Evolutionary conservation across 176 grass and related monocot genomes (phyloP).

Genomic region (Hordeum marinum): DNA sequence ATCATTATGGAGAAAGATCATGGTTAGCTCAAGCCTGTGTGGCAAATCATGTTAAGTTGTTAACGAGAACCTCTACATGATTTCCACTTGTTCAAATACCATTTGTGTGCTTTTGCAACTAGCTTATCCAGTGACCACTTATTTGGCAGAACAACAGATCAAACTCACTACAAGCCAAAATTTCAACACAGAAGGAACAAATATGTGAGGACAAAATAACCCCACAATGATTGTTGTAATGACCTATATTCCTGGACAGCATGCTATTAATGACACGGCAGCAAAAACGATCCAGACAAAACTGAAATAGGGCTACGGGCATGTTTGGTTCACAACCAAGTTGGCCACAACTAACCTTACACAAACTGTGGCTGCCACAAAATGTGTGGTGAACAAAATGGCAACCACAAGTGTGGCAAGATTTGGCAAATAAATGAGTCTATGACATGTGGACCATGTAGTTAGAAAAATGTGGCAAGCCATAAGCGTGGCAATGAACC

Average conservation of each 20-base stretch:
- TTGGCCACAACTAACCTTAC: too few species aligned
- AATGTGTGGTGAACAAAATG: too few species aligned
- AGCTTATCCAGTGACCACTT: constrained; percentile 34
- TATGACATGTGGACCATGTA: too few species aligned
- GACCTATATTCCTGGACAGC: constrained; percentile 25
- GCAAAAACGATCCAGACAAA: constrained; percentile 43
- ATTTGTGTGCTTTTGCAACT: constrained; percentile 37
- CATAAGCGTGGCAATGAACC: too few species aligned
- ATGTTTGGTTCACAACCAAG: too few species aligned
- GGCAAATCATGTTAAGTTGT: constrained; percentile 5
- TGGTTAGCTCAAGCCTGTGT: neutral
- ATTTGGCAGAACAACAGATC: constrained; percentile 22
- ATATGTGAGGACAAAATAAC: constrained; percentile 33
- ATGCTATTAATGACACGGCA: constrained; percentile 30
- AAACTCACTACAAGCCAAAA: constrained; percentile 45
- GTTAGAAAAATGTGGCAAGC: too few species aligned
- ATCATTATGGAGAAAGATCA: neutral
- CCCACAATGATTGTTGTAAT: constrained; percentile 34
- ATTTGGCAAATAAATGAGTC: too few species aligned
- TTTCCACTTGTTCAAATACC: neutral
- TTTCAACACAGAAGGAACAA: constrained; percentile 27
- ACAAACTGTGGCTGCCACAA: too few species aligned
- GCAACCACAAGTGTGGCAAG: too few species aligned
- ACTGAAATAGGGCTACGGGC: constrained; percentile 15
- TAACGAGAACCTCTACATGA: neutral